phyloP scores from a whole-genome alignment of 306 rosid species.

The Inga laurina region DNA sequence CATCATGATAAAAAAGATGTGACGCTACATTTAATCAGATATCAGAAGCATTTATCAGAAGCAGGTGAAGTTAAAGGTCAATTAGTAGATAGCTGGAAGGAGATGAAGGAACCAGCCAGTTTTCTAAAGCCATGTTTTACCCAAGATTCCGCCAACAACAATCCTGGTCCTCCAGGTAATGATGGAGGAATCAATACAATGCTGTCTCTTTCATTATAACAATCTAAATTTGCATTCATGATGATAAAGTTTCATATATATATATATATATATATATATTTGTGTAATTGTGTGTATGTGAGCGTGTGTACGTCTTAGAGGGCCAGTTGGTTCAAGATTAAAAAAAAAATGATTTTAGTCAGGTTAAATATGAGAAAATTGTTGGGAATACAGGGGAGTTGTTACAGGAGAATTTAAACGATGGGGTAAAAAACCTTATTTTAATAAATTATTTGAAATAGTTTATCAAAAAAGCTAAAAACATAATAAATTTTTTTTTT shows the following conservation, averaged over 20 bases:
- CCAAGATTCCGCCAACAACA: conserved; percentile 24
- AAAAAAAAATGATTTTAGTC: no score
- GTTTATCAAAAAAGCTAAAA: no score
- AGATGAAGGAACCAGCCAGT: conserved; percentile 37
- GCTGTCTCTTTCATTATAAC: conserved; percentile 60
- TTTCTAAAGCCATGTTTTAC: conserved; percentile 52
- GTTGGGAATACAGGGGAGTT: background rate
- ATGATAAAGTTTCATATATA: background rate
- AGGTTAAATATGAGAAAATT: background rate
- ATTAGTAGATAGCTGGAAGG: conserved; percentile 23
- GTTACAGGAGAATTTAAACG: background rate
- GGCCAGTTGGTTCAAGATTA: background rate
- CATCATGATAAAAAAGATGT: conserved; percentile 26
- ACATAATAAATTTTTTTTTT: no score
- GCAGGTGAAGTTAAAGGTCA: background rate
- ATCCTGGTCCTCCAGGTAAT: conserved; percentile 1
- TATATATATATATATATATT: no score
- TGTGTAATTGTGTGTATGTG: background rate
- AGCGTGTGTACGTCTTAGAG: conserved; percentile 47
- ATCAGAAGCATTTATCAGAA: conserved; percentile 27
- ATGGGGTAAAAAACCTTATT: no score
- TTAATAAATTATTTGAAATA: no score
- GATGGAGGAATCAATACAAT: conserved; percentile 40
- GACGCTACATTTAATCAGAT: conserved; percentile 10
- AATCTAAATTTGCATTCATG: background rate